phyloP scores from a whole-genome alignment of 2,329 filamentous ascomycete genomes.

The Claviceps sp. region DNA sequence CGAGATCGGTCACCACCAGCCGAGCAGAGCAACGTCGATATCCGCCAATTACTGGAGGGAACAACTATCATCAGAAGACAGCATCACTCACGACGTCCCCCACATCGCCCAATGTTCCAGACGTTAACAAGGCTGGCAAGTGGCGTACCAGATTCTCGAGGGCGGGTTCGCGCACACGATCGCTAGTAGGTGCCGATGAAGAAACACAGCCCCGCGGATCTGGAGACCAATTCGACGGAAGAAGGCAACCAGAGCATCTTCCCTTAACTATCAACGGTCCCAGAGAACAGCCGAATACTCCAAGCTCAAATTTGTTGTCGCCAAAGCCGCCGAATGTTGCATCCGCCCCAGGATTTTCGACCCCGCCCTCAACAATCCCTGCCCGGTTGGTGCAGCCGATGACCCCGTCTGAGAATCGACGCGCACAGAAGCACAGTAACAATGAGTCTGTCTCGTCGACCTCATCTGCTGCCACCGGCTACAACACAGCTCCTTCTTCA shows the following conservation, averaged over 20 bases:
- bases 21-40: conserved; percentile 19
- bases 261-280: neutral
- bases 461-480: conserved; percentile 5
- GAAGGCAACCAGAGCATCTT: neutral
- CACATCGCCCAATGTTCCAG: conserved; percentile 16
- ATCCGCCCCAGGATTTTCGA: neutral
- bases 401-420: neutral
- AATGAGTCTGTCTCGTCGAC: conserved; percentile 7
- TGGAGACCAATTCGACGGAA: neutral
- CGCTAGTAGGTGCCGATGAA: neutral
- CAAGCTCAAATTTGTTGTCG: neutral
- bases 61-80: conserved; percentile 11
- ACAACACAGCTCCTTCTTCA: conserved; percentile 9
- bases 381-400: neutral
- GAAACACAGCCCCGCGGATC: neutral
- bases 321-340: neutral
- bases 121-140: conserved; percentile 19
- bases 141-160: conserved; percentile 17
- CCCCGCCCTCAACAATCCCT: neutral
- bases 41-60: conserved; percentile 24
- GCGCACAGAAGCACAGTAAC: conserved; percentile 4
- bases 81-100: conserved; percentile 16
- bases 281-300: neutral
- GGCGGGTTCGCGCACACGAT: conserved; percentile 1
- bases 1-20: conserved; percentile 4